Evolutionary conservation across 306 rosid genomes (phyloP), one percentile per base, ranked within the genome.

Genomic region (Acmispon strigosus): DNA sequence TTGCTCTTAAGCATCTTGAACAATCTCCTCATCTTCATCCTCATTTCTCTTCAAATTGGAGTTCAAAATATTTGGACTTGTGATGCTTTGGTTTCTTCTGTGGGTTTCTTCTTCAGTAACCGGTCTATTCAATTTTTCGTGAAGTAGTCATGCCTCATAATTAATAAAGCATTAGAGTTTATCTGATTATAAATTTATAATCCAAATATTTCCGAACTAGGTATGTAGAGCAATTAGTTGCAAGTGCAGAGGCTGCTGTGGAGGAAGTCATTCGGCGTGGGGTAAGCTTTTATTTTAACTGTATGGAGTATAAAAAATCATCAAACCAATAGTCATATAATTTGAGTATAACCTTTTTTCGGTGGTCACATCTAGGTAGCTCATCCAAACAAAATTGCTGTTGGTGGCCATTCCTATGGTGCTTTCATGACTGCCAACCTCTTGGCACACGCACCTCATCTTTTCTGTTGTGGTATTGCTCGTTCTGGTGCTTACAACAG

Each of bases 401-500:
- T 94, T 71, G 99, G 99, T 56, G 99, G 99, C 82, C 97, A 94
- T 81, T 94, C 99, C 76, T 94, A 94, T 70, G 99, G 99, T 58
- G 99, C 99, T 4, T 94, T 94, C 84, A 94, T 94, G 99, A 87
- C 97, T 73, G 99, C 99, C 72, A 94, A 94, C 81, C 99, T 94
- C 61, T 82, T 94, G 66, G 99, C 97, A 32, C 99, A 91, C 57
- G 99, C 99, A 49, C 92, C 99, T 66, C 99, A 94, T 84, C 95
- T 94, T 75, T 94, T 94, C 83, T 81, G 95, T 75, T 94, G 99
- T 77, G 99, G 99, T 65, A 68, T 94, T 85, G 99, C 99, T 75
- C 99, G 99, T 39, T 94, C 99, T 67, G 99, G 99, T 77, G 99
- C 99, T 72, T 94, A 94, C 89, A 91, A 94, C 83, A 86, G 99